These are phyloP conservation scores for Leishmania amazonensis DNA, from an alignment of 208 protist species.

Conservation along the genomic window DNA sequence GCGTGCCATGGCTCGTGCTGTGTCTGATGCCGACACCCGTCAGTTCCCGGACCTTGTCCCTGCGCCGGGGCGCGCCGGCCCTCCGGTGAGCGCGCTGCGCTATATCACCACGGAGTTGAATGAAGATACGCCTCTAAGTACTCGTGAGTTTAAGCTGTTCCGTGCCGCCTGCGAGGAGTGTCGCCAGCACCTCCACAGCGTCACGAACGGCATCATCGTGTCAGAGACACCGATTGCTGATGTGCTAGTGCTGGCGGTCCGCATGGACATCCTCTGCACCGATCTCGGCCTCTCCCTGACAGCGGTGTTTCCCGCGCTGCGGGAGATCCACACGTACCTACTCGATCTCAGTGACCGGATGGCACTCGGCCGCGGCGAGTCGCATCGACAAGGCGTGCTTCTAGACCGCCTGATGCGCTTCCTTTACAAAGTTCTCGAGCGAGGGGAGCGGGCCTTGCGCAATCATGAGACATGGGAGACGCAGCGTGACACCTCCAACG, in stretches of 20 bases:
- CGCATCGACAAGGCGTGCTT: slow-evolving; percentile 27
- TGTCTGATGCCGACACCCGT: slow-evolving; percentile 51
- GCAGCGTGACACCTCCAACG: slow-evolving; percentile 1
- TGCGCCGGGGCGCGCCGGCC: slow-evolving; percentile 26
- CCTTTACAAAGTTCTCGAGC: slow-evolving; percentile 34
- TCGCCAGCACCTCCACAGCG: slow-evolving; percentile 68
- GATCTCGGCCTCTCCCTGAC: slow-evolving; percentile 51
- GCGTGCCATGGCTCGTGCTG: slow-evolving; percentile 62
- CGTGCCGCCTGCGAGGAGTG: slow-evolving; percentile 58
- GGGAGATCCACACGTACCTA: slow-evolving; percentile 63
- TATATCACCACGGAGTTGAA: slow-evolving; percentile 61
- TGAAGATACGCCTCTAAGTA: slow-evolving; percentile 47
- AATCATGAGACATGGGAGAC: slow-evolving; percentile 33
- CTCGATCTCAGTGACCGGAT: slow-evolving; percentile 41
- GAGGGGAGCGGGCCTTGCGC: slow-evolving; percentile 30
- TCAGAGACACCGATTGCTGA: slow-evolving; percentile 43
- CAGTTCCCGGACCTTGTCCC: slow-evolving; percentile 69
- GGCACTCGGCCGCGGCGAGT: slow-evolving; percentile 12
- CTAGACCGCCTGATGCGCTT: slow-evolving; percentile 38
- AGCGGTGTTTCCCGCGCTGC: slow-evolving; percentile 56
- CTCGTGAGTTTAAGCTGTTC: slow-evolving; percentile 66
- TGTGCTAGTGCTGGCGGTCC: slow-evolving; percentile 61
- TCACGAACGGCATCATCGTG: slow-evolving; percentile 43
- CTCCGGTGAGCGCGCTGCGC: slow-evolving; percentile 43
- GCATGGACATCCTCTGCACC: slow-evolving; percentile 66